Conservation (phyloP, 345 rosid genomes). For the Eucalyptus marginata region DNA sequence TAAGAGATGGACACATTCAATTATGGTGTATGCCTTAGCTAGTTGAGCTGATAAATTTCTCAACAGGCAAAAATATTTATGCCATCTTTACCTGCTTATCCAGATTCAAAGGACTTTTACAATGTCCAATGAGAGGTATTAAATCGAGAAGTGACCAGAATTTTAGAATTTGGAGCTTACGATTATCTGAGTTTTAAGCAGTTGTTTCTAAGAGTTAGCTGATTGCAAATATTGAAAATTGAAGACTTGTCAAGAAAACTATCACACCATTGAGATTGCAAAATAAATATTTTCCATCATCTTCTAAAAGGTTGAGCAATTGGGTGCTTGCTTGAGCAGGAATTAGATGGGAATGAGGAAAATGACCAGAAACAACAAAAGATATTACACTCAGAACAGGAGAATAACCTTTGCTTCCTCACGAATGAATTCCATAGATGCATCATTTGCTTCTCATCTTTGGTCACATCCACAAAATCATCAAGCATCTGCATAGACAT, state of each 20-base stretch:
- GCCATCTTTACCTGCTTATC: background rate
- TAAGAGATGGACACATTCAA: background rate
- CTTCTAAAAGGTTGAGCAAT: background rate
- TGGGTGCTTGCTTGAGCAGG: background rate
- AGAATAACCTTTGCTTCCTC: conserved; percentile 79
- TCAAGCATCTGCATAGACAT: conserved; percentile 75
- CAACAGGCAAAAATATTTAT: background rate
- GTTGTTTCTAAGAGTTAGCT: background rate
- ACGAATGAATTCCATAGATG: conserved; percentile 98
- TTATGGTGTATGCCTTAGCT: background rate
- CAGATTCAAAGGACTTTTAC: background rate
- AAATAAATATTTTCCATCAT: background rate
- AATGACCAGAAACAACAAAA: background rate
- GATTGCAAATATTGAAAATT: background rate
- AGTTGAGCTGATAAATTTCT: background rate
- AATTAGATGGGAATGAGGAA: background rate
- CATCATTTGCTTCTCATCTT: conserved; percentile 95
- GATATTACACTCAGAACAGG: background rate
- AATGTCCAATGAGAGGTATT: background rate
- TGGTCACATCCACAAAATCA: conserved; percentile 96
- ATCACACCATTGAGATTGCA: background rate
- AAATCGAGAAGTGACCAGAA: background rate
- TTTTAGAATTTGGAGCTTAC: background rate
- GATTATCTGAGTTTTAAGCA: background rate
- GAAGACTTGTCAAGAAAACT: background rate